Conservation (phyloP, 805 yeast genomes). For the Clavispora phyllophila region DNA sequence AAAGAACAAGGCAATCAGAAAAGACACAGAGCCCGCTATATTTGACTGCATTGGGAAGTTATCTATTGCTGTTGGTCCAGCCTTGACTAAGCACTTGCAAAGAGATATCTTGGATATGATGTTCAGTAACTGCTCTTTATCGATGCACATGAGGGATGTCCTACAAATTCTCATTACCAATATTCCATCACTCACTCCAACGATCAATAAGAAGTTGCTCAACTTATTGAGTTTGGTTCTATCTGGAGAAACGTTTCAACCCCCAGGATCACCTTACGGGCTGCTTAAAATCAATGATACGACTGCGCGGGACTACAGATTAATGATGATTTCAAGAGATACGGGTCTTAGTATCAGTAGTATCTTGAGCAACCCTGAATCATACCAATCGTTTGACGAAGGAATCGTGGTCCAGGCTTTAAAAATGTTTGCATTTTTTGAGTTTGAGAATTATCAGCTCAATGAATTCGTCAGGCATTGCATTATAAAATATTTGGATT, state of each 20-base stretch:
- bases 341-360: slow-evolving; percentile 43
- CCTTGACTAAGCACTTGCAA: slow-evolving; percentile 82
- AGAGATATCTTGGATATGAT: slow-evolving; percentile 75
- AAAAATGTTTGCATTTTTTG: slow-evolving; percentile 67
- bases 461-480: slow-evolving; percentile 86
- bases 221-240: slow-evolving; percentile 68
- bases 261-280: slow-evolving; percentile 82
- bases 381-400: slow-evolving; percentile 34
- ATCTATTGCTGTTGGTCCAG: slow-evolving; percentile 88
- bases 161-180: slow-evolving; percentile 60
- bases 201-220: slow-evolving; percentile 66
- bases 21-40: slow-evolving; percentile 77
- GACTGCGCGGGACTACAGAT: slow-evolving; percentile 75
- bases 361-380: slow-evolving; percentile 25
- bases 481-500: slow-evolving; percentile 78
- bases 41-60: slow-evolving; percentile 85
- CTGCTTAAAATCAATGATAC: slow-evolving; percentile 52
- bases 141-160: slow-evolving; percentile 77
- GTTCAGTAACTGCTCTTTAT: slow-evolving; percentile 70
- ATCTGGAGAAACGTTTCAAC: slow-evolving; percentile 74
- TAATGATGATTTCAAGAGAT: slow-evolving; percentile 65
- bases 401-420: slow-evolving; percentile 69
- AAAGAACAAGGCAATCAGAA: slow-evolving; percentile 52
- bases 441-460: slow-evolving; percentile 68
- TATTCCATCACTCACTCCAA: slow-evolving; percentile 74